Conservation (phyloP, 1,284 basidiomycete genomes). For the Ganoderma leucocontextum region DNA sequence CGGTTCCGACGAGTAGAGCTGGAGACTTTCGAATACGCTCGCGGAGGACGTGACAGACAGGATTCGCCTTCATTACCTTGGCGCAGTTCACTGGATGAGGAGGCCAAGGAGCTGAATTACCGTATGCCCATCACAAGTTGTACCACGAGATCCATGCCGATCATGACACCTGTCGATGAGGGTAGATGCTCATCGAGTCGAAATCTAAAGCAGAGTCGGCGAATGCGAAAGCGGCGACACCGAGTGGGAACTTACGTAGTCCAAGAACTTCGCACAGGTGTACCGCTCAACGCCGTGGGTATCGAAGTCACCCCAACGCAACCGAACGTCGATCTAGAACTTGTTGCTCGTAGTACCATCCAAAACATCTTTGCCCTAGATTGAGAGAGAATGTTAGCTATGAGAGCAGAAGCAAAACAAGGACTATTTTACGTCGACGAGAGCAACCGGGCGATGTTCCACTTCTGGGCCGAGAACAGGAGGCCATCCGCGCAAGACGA, state of each 20-base stretch:
- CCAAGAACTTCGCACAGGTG: constrained; percentile 97
- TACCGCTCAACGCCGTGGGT: constrained; percentile 98
- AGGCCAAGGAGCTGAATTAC: constrained; percentile 99
- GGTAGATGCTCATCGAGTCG: constrained; percentile 97
- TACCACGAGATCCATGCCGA: constrained; percentile 98
- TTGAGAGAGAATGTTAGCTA: constrained; percentile 7
- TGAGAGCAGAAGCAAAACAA: background rate
- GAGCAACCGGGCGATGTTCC: constrained; percentile 96
- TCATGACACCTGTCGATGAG: constrained; percentile 98
- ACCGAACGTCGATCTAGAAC: constrained; percentile 98
- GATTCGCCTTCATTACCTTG: constrained; percentile 99
- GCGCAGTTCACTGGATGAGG: constrained; percentile 98
- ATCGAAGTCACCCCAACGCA: constrained; percentile 99
- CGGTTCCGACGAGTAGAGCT: constrained; percentile 98
- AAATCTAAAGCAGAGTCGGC: constrained; percentile 61
- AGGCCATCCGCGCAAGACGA: constrained; percentile 97
- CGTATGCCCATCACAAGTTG: constrained; percentile 99
- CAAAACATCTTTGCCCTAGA: constrained; percentile 89
- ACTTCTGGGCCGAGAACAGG: constrained; percentile 97
- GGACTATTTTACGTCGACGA: constrained; percentile 81
- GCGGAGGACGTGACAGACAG: constrained; percentile 96
- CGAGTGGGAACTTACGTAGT: constrained; percentile 68
- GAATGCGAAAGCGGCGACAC: background rate
- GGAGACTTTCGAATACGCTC: constrained; percentile 98
- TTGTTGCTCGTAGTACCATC: constrained; percentile 99